phyloP scores from a whole-genome alignment of 1,284 basidiomycete species.

The Ceratobasidium sp. region DNA sequence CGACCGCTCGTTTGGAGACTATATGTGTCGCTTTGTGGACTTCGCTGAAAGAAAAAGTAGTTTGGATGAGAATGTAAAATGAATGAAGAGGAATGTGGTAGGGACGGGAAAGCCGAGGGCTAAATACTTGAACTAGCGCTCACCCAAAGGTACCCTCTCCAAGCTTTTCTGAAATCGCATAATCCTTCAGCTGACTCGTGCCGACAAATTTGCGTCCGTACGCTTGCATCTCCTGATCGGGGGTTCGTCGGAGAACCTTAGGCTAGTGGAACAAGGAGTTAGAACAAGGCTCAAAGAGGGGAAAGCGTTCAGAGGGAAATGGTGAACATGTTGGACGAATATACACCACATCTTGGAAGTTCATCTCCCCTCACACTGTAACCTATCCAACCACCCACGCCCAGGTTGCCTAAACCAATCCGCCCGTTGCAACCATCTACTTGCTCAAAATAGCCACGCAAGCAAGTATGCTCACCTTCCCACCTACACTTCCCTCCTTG shows the following conservation, averaged over 20 bases:
- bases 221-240: slow-evolving; percentile 71
- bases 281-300: slow-evolving; percentile 7
- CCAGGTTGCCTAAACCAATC: too few species aligned
- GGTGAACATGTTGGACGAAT: slow-evolving; percentile 22
- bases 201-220: slow-evolving; percentile 79
- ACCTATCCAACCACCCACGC: too few species aligned
- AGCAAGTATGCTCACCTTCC: neutral
- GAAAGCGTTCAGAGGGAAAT: slow-evolving; percentile 3
- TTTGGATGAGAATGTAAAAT: neutral
- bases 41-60: slow-evolving; percentile 64
- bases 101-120: neutral
- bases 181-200: slow-evolving; percentile 80
- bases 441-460: too few species aligned
- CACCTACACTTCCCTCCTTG: neutral
- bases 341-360: slow-evolving; percentile 52
- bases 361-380: slow-evolving; percentile 49
- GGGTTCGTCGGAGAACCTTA: slow-evolving; percentile 58
- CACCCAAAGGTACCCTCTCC: slow-evolving; percentile 97
- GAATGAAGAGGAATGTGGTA: neutral
- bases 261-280: slow-evolving; percentile 40
- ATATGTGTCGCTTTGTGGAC: slow-evolving; percentile 87
- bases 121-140: slow-evolving; percentile 52
- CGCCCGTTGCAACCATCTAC: too few species aligned
- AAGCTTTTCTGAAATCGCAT: slow-evolving; percentile 83
- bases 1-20: slow-evolving; percentile 68